Conservation (phyloP, 257 asterid species). For the Solanum virginianum region DNA sequence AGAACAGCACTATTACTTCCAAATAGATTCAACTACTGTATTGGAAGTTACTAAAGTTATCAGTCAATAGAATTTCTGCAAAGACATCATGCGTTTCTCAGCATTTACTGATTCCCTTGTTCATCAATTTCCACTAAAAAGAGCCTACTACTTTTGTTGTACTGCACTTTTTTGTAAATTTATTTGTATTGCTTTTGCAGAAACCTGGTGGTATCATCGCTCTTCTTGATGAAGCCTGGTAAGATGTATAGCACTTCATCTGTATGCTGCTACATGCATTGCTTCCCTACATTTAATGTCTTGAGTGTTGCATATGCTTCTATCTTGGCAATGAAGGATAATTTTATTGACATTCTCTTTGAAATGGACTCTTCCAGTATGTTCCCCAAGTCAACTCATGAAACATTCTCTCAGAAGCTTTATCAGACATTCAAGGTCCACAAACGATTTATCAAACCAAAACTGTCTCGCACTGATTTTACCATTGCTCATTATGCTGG, state of each 20-base stretch:
- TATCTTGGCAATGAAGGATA: neutral
- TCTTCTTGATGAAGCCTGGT: slow-evolving; percentile 99
- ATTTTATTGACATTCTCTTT: slow-evolving; percentile 2
- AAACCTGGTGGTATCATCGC: slow-evolving; percentile 97
- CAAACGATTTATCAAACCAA: slow-evolving; percentile 94
- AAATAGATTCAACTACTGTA: neutral
- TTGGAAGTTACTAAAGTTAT: neutral
- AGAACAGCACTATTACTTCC: neutral
- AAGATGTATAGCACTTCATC: neutral
- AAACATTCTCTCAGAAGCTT: slow-evolving; percentile 88
- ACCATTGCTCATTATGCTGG: slow-evolving; percentile 96
- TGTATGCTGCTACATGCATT: neutral
- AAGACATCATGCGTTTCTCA: neutral
- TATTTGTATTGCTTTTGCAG: slow-evolving; percentile 29
- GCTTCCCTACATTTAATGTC: neutral
- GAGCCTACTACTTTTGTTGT: neutral
- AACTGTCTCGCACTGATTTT: slow-evolving; percentile 89
- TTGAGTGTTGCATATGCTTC: neutral
- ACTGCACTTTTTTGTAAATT: neutral
- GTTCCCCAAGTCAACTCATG: slow-evolving; percentile 98
- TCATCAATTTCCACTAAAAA: neutral
- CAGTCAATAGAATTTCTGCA: neutral
- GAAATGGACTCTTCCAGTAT: slow-evolving; percentile 47
- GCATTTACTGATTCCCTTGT: neutral
- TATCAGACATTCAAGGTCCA: slow-evolving; percentile 85